Evolutionary conservation across 2,329 filamentous ascomycete species (phyloP).

Genomic region (Beauveria varroae): DNA sequence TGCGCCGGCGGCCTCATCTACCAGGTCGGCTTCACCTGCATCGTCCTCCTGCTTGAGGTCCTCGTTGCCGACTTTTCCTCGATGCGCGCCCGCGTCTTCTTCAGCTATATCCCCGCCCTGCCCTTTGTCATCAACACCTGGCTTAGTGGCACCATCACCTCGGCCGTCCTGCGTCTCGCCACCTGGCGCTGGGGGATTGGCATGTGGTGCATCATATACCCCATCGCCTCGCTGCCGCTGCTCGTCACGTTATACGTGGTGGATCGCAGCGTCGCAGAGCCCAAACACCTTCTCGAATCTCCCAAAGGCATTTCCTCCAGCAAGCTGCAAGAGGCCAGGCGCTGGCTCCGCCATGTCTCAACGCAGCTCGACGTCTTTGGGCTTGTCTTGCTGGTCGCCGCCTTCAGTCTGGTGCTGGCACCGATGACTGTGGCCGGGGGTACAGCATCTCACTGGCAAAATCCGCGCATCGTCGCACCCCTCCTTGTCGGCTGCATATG

Average conservation of each 20-base stretch:
- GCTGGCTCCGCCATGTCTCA: slow-evolving; percentile 34
- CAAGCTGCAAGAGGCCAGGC: not conserved
- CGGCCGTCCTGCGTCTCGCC: slow-evolving; percentile 39
- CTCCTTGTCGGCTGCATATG: slow-evolving; percentile 42
- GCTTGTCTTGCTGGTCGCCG: slow-evolving; percentile 36
- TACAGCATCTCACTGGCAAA: slow-evolving; percentile 38
- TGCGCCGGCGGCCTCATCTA: slow-evolving; percentile 48
- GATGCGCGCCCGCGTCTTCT: slow-evolving; percentile 50
- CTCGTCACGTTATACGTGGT: slow-evolving; percentile 33
- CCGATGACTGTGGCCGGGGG: slow-evolving; percentile 50
- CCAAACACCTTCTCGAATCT: not conserved
- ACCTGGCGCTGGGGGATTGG: slow-evolving; percentile 57
- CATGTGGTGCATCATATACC: slow-evolving; percentile 57
- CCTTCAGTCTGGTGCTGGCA: slow-evolving; percentile 39
- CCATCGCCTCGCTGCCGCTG: slow-evolving; percentile 47
- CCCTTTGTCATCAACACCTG: slow-evolving; percentile 57
- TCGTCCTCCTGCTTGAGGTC: slow-evolving; percentile 52
- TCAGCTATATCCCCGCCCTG: slow-evolving; percentile 53
- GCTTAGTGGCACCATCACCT: slow-evolving; percentile 51
- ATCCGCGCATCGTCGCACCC: slow-evolving; percentile 42
- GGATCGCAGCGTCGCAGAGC: slow-evolving; percentile 18
- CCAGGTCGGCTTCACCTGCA: slow-evolving; percentile 50
- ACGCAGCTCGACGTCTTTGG: slow-evolving; percentile 48
- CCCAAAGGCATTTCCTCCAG: not conserved
- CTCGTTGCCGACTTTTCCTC: slow-evolving; percentile 55